Base-by-base conservation (phyloP, 1,139 yeast genomes). In the Blastobotrys aristatus region DNA sequence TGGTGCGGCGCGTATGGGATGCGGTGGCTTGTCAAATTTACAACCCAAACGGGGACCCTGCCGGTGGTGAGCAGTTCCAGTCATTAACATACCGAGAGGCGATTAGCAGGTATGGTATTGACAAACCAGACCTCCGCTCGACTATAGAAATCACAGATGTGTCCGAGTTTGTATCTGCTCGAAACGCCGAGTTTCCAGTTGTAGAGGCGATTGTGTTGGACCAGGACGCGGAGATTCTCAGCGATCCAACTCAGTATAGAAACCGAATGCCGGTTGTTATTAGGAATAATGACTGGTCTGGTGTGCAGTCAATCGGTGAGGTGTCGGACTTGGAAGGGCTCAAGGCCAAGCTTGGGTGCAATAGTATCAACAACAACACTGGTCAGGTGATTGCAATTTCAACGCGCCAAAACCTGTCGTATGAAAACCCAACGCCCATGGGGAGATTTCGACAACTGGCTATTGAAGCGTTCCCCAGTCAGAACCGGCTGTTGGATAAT, bases 391-490 rank as follows among this genome's bases (percentile, higher is more conserved):
- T 92, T 33, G 92, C 92, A 2, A 75, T 86, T 14, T 74, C 88
- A 11, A 85, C 84, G 21, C 73, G 98, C 49, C 79, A 87, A 1
- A 62, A 66, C 4, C 57, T 78, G 26, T 69, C 85, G 0, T 90
- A 87, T 61, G 98, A 94, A 60, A 92, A 89, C 60, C 97, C 98
- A 18, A 92, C 98, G 0, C 97, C 98, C 0, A 68, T 92, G 46
- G 99, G 99, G 0, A 75, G 84, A 52, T 76, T 87, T 54, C 75
- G 98, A 50, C 96, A 88, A 61, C 60, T 87, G 44, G 79, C 87
- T 0, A 80, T 83, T 31, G 72, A 74, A 39, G 71, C 69, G 31
- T 75, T 67, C 55, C 85, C 87, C 1, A 54, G 58, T 1, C 64
- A 66, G 39, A 79, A 82, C 81, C 71, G 72, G 54, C 35, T 47